A percentile compares a stretch with the other conserved stretches of the same genome.
These are phyloP conservation scores for Diplodia corticola DNA, from an alignment of 2,329 filamentous ascomycete species.

Conservation along the genomic window DNA sequence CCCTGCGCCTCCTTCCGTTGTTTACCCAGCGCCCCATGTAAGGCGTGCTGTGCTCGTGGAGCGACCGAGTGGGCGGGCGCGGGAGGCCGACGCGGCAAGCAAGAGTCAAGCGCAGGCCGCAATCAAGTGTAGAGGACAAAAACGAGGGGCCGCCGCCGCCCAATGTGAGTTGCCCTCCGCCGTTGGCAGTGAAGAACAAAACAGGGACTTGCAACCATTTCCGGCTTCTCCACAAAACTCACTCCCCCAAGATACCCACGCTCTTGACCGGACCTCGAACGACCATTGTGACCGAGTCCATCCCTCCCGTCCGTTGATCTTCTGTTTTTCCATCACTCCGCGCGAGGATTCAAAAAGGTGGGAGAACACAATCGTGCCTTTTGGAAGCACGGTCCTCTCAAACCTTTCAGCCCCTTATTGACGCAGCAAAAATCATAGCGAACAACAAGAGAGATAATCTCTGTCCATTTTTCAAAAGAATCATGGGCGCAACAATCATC, in stretches of 20 bases:
- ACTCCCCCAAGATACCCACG: not conserved
- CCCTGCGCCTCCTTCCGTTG: not conserved
- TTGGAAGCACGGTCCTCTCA: conserved; percentile 9
- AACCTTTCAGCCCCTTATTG: not conserved
- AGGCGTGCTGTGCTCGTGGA: conserved; percentile 5
- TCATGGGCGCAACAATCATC: not conserved
- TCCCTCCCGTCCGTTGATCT: not conserved
- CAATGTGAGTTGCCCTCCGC: not conserved
- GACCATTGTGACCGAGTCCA: not conserved
- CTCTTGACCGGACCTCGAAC: not conserved
- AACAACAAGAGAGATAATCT: not conserved
- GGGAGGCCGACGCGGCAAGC: not conserved
- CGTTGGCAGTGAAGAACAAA: not conserved
- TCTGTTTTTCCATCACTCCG: not conserved
- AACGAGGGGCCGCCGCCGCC: not conserved
- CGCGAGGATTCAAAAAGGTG: not conserved
- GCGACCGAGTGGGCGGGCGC: not conserved
- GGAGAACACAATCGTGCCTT: not conserved
- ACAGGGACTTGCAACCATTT: not conserved
- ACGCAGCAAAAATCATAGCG: not conserved
- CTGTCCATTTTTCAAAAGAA: not conserved
- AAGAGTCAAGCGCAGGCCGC: not conserved
- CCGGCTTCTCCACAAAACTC: not conserved
- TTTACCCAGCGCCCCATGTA: not conserved
- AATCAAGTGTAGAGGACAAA: not conserved